A percentile compares a stretch with the other conserved stretches of the same genome.
These are phyloP conservation scores for Nadsonia commutata DNA, from an alignment of 1,139 yeast genomes.

Conservation along the genomic window DNA sequence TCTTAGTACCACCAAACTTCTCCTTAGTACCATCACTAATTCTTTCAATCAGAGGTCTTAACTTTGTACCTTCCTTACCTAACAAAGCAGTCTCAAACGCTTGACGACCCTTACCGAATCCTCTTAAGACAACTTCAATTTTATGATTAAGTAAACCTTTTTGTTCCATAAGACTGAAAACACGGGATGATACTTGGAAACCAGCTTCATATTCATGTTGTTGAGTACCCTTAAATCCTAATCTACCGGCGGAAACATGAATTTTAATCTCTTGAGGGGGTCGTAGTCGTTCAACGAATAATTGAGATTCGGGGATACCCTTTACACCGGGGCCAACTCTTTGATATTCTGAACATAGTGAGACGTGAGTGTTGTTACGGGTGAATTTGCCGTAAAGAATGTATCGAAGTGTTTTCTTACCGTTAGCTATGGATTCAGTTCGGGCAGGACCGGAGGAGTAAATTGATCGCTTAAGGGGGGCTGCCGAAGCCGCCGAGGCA, in stretches of 20 bases:
- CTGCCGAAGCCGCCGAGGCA: background rate
- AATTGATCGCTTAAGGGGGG: background rate
- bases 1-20: conserved; percentile 84
- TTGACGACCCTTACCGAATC: conserved; percentile 79
- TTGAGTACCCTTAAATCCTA: conserved; percentile 31
- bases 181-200: conserved; percentile 67
- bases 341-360: conserved; percentile 52
- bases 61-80: conserved; percentile 72
- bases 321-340: conserved; percentile 29
- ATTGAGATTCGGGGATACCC: conserved; percentile 44
- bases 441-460: background rate
- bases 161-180: conserved; percentile 54
- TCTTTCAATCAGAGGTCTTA: conserved; percentile 51
- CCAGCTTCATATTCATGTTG: conserved; percentile 89
- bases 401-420: conserved; percentile 35
- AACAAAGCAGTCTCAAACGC: conserved; percentile 74
- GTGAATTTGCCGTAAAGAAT: conserved; percentile 65
- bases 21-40: conserved; percentile 66
- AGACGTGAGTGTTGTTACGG: conserved; percentile 69
- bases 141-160: conserved; percentile 30
- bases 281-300: conserved; percentile 62
- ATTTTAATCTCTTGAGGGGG: conserved; percentile 65
- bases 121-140: conserved; percentile 56
- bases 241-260: conserved; percentile 32
- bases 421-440: conserved; percentile 6